Conservation (phyloP, 2,329 filamentous ascomycete genomes). For the Talaromyces sp. region DNA sequence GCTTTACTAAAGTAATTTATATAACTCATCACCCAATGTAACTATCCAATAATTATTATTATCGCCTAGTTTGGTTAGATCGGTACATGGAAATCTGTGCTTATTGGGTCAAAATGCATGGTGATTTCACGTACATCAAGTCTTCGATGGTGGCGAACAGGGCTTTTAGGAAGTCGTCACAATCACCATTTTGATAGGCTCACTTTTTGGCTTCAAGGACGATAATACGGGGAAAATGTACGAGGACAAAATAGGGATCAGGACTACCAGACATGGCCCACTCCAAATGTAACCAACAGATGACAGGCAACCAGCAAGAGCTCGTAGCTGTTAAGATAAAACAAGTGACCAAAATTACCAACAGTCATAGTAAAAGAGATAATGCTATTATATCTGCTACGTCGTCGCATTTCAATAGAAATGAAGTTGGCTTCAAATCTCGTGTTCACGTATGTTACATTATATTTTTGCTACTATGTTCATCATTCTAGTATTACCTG, state of each 20-base stretch:
- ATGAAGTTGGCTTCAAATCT: not conserved
- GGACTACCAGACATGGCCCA: not conserved
- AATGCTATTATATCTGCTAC: not conserved
- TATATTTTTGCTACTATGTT: not conserved
- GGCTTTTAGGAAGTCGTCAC: not conserved
- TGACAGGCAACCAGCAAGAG: too few relatives aligned
- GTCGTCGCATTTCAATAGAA: not conserved
- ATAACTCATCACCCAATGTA: not conserved
- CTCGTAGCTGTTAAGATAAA: not conserved
- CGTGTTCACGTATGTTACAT: not conserved
- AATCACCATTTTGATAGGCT: not conserved
- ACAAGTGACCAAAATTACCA: not conserved
- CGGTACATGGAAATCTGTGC: not conserved
- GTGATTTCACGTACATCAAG: not conserved
- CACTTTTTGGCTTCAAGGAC: not conserved
- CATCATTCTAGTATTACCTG: not conserved
- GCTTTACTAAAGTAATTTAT: too few relatives aligned
- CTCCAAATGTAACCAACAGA: slow-evolving; percentile 1
- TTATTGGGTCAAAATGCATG: not conserved
- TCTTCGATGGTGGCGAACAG: not conserved
- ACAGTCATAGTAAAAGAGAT: not conserved
- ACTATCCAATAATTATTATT: not conserved
- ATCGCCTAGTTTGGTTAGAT: not conserved
- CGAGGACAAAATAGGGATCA: not conserved
- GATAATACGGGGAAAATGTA: not conserved